Evolutionary conservation across 2,329 filamentous ascomycete genomes (phyloP).

Genomic region (Hypoxylon sp.): DNA sequence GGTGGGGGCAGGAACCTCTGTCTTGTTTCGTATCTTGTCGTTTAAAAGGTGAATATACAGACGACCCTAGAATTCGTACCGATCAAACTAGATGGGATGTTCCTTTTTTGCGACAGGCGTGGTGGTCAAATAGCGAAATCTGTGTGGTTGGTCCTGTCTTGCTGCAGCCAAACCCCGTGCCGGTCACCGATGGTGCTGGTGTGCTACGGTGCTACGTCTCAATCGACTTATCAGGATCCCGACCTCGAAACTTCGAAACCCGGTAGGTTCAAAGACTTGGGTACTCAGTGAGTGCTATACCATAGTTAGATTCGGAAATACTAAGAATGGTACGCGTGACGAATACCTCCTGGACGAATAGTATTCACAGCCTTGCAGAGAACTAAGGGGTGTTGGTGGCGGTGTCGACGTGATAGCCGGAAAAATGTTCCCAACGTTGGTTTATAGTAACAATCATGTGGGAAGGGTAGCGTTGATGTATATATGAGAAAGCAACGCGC

Average conservation of each 20-base stretch:
- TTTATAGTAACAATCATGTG: slow-evolving; percentile 33
- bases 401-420: slow-evolving; percentile 29
- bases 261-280: slow-evolving; percentile 14
- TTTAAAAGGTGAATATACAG: neutral
- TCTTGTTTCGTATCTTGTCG: slow-evolving; percentile 2
- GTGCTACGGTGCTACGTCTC: slow-evolving; percentile 21
- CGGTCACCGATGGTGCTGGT: slow-evolving; percentile 12
- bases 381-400: slow-evolving; percentile 38
- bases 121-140: slow-evolving; percentile 2
- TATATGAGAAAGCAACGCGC: slow-evolving; percentile 32
- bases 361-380: slow-evolving; percentile 18
- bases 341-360: slow-evolving; percentile 11
- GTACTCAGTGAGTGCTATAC: slow-evolving; percentile 21
- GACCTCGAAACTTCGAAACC: slow-evolving; percentile 10
- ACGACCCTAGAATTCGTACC: slow-evolving; percentile 21
- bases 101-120: slow-evolving; percentile 21
- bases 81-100: slow-evolving; percentile 8
- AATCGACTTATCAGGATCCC: slow-evolving; percentile 14
- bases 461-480: slow-evolving; percentile 44
- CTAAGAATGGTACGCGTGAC: slow-evolving; percentile 33
- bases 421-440: slow-evolving; percentile 28
- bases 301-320: slow-evolving; percentile 16
- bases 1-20: slow-evolving; percentile 11
- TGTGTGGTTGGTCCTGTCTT: slow-evolving; percentile 35
- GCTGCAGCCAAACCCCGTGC: slow-evolving; percentile 40